Evolutionary conservation across 768 basidiomycete species (phyloP).

Genomic region (Kwoniella dejecticola): DNA sequence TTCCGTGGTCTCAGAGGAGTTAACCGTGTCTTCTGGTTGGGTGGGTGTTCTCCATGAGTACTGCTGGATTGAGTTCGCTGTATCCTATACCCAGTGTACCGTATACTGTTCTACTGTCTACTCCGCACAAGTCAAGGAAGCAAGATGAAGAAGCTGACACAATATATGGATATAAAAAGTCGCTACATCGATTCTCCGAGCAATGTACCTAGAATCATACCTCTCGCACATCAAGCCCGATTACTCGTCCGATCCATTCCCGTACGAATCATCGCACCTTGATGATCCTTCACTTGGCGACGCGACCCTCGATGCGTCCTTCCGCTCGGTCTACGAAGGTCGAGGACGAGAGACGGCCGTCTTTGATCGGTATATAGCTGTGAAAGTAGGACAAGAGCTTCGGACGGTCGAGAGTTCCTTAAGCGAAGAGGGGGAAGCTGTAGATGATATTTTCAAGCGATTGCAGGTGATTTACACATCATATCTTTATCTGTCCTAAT

Average conservation of each 20-base stretch:
- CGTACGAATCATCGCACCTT: constrained; percentile 27
- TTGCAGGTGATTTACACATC: constrained; percentile 47
- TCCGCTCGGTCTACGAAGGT: constrained; percentile 20
- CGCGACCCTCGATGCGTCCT: not conserved
- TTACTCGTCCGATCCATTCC: constrained; percentile 36
- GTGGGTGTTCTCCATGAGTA: constrained; percentile 27
- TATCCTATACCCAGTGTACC: too few relatives aligned
- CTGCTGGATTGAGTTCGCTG: too few relatives aligned
- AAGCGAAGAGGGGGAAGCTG: constrained; percentile 36
- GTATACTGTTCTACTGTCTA: too few relatives aligned
- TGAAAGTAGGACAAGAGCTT: constrained; percentile 39
- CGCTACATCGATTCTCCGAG: constrained; percentile 35
- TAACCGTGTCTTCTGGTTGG: constrained; percentile 39
- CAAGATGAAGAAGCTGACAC: not conserved
- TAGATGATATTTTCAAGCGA: constrained; percentile 32
- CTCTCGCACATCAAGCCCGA: constrained; percentile 18
- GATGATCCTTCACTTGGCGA: not conserved
- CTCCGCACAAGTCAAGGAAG: too few relatives aligned
- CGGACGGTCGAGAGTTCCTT: constrained; percentile 38
- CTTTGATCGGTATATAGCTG: constrained; percentile 46
- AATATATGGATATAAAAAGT: constrained; percentile 18
- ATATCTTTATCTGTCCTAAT: too few relatives aligned
- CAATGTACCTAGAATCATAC: constrained; percentile 24
- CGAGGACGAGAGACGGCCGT: constrained; percentile 40
- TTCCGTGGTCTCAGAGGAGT: constrained; percentile 39